These are phyloP conservation scores for Agrocybe praecox DNA, from an alignment of 768 basidiomycete genomes.

Conservation along the genomic window DNA sequence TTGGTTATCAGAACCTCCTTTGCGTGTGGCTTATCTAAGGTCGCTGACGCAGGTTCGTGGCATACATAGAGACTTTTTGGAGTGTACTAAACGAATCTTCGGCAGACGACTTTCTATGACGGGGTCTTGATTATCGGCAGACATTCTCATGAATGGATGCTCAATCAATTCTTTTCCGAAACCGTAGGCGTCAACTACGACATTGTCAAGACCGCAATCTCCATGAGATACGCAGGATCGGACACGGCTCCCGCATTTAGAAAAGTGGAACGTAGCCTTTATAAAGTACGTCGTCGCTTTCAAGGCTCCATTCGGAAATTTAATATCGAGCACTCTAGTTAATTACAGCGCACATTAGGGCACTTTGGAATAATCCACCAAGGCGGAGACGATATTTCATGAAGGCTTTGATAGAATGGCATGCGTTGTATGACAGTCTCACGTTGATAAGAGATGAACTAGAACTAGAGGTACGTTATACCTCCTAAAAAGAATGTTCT, in stretches of 20 bases:
- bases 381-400: slow-evolving; percentile 66
- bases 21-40: slow-evolving; percentile 58
- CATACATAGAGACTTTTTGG: too few relatives aligned
- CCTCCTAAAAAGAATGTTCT: slow-evolving; percentile 2
- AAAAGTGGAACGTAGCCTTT: slow-evolving; percentile 41
- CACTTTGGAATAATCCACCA: slow-evolving; percentile 69
- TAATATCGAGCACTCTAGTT: too few relatives aligned
- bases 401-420: slow-evolving; percentile 69
- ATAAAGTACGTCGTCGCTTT: slow-evolving; percentile 37
- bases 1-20: slow-evolving; percentile 44
- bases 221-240: slow-evolving; percentile 37
- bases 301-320: too few relatives aligned
- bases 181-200: slow-evolving; percentile 59
- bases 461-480: slow-evolving; percentile 26
- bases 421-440: slow-evolving; percentile 56
- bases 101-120: slow-evolving; percentile 64
- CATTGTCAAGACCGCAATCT: slow-evolving; percentile 39
- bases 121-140: slow-evolving; percentile 54
- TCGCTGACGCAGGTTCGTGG: slow-evolving; percentile 61
- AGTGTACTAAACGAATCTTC: too few relatives aligned
- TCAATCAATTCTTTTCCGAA: slow-evolving; percentile 68
- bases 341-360: slow-evolving; percentile 57
- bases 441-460: slow-evolving; percentile 32
- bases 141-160: slow-evolving; percentile 53
- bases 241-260: slow-evolving; percentile 36